Percentiles rank a stretch among this genome's conserved stretches.
Conservation (phyloP, 225 moss, liverwort and hornwort genomes). For the Bryoerythrophyllum caledonicum region DNA sequence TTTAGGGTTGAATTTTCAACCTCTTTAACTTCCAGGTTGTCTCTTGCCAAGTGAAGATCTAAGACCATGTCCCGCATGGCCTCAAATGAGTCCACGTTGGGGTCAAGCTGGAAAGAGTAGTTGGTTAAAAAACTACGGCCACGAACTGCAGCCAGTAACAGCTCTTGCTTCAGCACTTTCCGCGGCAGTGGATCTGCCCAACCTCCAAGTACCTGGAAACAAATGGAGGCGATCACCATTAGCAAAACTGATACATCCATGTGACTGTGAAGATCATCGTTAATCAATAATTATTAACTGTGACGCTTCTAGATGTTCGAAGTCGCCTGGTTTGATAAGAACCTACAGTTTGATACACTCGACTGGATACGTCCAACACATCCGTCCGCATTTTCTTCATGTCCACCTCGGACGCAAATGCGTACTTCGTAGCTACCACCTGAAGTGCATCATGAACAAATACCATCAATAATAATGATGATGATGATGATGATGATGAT, state of each 20-base stretch:
- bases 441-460: conserved; percentile 29
- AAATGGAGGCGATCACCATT: neutral
- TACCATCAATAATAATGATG: neutral
- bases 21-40: conserved; percentile 35
- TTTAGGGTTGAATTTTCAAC: conserved; percentile 26
- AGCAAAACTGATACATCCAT: neutral
- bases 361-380: conserved; percentile 44
- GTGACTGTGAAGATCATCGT: neutral
- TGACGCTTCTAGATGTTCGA: conserved; percentile 16
- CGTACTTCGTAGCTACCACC: conserved; percentile 98
- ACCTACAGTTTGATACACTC: conserved; percentile 69
- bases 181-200: conserved; percentile 94
- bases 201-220: conserved; percentile 62
- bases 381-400: conserved; percentile 72
- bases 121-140: conserved; percentile 56
- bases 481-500: neutral
- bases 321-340: conserved; percentile 2
- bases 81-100: conserved; percentile 63
- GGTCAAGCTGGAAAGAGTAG: conserved; percentile 66
- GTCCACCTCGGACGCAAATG: conserved; percentile 68
- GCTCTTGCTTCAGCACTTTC: conserved; percentile 73
- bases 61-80: conserved; percentile 71
- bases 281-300: neutral
- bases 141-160: conserved; percentile 78
- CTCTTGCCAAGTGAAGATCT: conserved; percentile 69